Evolutionary conservation across 768 basidiomycete species (phyloP).

Genomic region (Amanita subjunquillea): DNA sequence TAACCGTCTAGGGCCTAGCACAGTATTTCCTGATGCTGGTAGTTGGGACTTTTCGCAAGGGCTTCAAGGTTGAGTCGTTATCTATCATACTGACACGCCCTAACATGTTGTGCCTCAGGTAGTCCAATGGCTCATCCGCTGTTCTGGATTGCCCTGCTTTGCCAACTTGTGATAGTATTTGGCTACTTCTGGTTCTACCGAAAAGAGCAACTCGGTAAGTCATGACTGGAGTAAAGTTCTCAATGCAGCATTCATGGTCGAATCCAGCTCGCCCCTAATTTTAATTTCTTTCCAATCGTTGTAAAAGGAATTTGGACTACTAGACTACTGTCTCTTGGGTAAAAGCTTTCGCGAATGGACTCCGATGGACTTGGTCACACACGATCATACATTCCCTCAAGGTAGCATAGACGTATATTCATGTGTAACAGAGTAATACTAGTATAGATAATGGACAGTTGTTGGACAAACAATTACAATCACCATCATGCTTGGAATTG

Average conservation of each 20-base stretch:
- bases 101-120: slow-evolving; percentile 21
- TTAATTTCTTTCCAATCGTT: slow-evolving; percentile 2
- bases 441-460: not conserved
- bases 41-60: slow-evolving; percentile 82
- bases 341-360: not conserved
- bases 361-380: not conserved
- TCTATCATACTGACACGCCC: not conserved
- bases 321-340: not conserved
- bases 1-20: slow-evolving; percentile 78
- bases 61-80: slow-evolving; percentile 31
- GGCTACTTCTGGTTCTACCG: slow-evolving; percentile 98
- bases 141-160: slow-evolving; percentile 81
- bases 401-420: not conserved
- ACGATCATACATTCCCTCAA: not conserved
- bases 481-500: slow-evolving; percentile 57
- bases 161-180: slow-evolving; percentile 75
- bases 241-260: not conserved
- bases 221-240: not conserved
- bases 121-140: slow-evolving; percentile 78
- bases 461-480: not conserved
- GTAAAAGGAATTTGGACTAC: not conserved
- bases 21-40: slow-evolving; percentile 87
- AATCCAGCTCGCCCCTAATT: slow-evolving; percentile 27
- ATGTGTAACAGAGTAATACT: not conserved
- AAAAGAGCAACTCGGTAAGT: slow-evolving; percentile 82